Percentiles rank a stretch among this genome's conserved stretches.
These are phyloP conservation scores for Aphanoascus verrucosus DNA, from an alignment of 2,329 filamentous ascomycete genomes.

Conservation along the genomic window DNA sequence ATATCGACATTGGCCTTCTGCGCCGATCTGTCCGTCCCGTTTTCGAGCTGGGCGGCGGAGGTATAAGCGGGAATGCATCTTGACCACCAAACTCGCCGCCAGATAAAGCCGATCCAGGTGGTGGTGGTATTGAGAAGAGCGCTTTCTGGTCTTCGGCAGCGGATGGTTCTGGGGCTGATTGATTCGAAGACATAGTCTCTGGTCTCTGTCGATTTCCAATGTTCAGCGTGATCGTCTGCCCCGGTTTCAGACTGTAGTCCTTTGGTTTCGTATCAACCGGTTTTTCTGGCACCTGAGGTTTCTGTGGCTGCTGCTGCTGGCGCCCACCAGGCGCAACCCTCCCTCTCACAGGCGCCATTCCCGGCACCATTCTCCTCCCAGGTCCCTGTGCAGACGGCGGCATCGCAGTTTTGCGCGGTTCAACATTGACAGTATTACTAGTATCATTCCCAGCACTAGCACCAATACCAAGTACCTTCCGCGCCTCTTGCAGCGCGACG, in stretches of 20 bases:
- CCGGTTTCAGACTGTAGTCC: conserved; percentile 79
- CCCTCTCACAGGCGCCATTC: conserved; percentile 3
- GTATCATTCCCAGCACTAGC: conserved; percentile 25
- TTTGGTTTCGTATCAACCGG: conserved; percentile 43
- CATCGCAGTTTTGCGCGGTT: not conserved
- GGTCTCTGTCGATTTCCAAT: conserved; percentile 48
- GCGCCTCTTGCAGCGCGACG: conserved; percentile 66
- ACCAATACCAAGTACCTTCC: conserved; percentile 57
- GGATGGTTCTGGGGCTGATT: conserved; percentile 3
- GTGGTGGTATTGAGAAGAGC: conserved; percentile 66
- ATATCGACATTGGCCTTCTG: conserved; percentile 44
- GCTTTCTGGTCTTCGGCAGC: conserved; percentile 36
- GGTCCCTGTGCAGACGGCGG: not conserved
- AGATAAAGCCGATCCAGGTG: conserved; percentile 26
- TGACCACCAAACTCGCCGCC: not conserved
- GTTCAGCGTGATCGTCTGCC: conserved; percentile 78
- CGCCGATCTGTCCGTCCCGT: conserved; percentile 47
- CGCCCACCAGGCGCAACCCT: not conserved
- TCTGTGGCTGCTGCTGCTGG: not conserved
- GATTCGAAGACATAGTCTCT: conserved; percentile 23
- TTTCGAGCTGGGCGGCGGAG: conserved; percentile 51
- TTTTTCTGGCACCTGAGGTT: conserved; percentile 30
- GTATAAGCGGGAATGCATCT: conserved; percentile 39
- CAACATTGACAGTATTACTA: conserved; percentile 12
- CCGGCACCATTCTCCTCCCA: not conserved